phyloP scores from a whole-genome alignment of 441 rosid species.

The Pelargonium citronellum region DNA sequence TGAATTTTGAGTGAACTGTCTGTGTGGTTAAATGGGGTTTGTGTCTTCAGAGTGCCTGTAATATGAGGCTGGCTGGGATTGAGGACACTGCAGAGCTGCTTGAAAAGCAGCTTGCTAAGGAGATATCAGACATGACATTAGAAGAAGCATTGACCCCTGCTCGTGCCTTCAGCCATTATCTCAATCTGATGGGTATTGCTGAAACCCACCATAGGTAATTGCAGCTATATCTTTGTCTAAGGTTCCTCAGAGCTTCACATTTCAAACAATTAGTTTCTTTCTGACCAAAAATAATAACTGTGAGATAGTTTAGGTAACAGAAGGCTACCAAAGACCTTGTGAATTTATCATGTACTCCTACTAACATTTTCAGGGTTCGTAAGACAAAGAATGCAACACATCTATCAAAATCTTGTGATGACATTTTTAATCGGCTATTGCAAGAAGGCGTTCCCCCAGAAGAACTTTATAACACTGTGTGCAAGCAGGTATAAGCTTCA shows the following conservation, averaged over 20 bases:
- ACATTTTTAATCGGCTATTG: constrained; percentile 64
- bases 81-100: constrained; percentile 75
- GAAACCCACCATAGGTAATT: constrained; percentile 86
- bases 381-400: constrained; percentile 44
- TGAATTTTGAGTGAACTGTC: neutral
- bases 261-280: neutral
- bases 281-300: too few relatives aligned
- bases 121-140: constrained; percentile 71
- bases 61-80: constrained; percentile 74
- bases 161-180: constrained; percentile 87
- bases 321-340: too few relatives aligned
- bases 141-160: constrained; percentile 88
- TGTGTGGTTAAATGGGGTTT: neutral
- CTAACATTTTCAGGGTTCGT: constrained; percentile 56
- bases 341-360: too few relatives aligned
- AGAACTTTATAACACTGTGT: constrained; percentile 69
- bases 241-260: too few relatives aligned
- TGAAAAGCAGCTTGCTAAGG: constrained; percentile 73
- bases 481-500: constrained; percentile 53
- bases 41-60: constrained; percentile 70
- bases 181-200: constrained; percentile 84
- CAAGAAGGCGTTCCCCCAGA: constrained; percentile 73
- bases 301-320: too few relatives aligned
- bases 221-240: too few relatives aligned
- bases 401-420: constrained; percentile 79